A percentile compares a stretch with the other conserved stretches of the same genome.
These are phyloP conservation scores for Wickerhamomyces mucosus DNA, from an alignment of 805 yeast species.

Conservation along the genomic window DNA sequence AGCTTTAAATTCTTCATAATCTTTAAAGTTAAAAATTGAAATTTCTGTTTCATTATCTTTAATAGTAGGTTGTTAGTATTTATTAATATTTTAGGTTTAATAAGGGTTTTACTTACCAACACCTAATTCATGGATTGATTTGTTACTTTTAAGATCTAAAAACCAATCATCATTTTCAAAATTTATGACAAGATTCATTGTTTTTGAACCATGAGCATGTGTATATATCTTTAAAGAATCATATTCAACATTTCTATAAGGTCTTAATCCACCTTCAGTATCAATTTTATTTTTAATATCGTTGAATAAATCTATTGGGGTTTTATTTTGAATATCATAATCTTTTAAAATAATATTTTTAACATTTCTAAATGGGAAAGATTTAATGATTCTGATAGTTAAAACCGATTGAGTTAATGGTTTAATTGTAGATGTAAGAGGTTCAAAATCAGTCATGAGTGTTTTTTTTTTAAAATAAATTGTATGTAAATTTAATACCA, in stretches of 20 bases:
- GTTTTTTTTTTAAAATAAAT: too few species aligned
- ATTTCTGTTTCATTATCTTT: conserved; percentile 84
- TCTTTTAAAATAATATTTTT: conserved; percentile 62
- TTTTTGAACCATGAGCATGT: conserved; percentile 90
- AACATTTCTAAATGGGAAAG: conserved; percentile 86
- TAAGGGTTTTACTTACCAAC: conserved; percentile 18
- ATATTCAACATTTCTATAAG: conserved; percentile 67
- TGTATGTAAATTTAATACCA: too few species aligned
- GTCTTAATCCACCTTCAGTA: conserved; percentile 63
- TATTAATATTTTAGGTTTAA: conserved; percentile 22
- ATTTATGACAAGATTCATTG: conserved; percentile 86
- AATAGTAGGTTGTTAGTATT: conserved; percentile 7
- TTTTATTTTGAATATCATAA: conserved; percentile 60
- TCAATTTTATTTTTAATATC: conserved; percentile 35
- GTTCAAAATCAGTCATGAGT: conserved; percentile 40
- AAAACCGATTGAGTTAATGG: conserved; percentile 56
- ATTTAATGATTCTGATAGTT: conserved; percentile 81
- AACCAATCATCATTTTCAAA: conserved; percentile 81
- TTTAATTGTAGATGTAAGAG: conserved; percentile 68
- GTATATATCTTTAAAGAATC: conserved; percentile 82
- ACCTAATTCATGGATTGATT: conserved; percentile 32
- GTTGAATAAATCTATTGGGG: conserved; percentile 54
- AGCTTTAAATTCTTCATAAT: conserved; percentile 56
- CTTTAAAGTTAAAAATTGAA: conserved; percentile 64
- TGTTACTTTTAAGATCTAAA: conserved; percentile 26